These are phyloP conservation scores for Saturnispora besseyi DNA, from an alignment of 805 yeast genomes.

Conservation along the genomic window DNA sequence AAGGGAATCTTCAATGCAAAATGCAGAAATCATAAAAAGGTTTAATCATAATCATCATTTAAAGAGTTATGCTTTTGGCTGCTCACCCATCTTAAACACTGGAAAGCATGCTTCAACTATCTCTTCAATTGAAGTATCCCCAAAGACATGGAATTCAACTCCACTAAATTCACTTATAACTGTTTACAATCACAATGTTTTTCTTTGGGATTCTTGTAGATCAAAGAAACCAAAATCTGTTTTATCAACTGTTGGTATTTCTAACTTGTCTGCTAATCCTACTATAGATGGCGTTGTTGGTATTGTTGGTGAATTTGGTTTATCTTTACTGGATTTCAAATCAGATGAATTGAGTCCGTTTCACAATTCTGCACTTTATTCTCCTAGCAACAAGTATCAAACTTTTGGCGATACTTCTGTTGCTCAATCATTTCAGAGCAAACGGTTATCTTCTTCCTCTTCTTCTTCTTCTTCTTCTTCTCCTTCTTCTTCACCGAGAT, in stretches of 20 bases:
- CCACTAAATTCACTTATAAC: slow-evolving; percentile 45
- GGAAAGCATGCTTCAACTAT: slow-evolving; percentile 21
- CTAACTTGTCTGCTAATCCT: slow-evolving; percentile 41
- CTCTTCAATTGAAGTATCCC: slow-evolving; percentile 30
- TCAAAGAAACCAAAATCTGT: slow-evolving; percentile 51
- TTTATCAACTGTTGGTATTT: slow-evolving; percentile 41
- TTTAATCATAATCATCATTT: slow-evolving; percentile 72
- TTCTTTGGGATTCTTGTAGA: slow-evolving; percentile 65
- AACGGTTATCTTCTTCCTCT: background rate
- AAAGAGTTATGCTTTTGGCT: slow-evolving; percentile 4
- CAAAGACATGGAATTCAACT: slow-evolving; percentile 34
- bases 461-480: background rate
- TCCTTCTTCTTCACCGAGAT: background rate
- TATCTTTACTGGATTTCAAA: slow-evolving; percentile 66
- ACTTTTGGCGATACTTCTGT: background rate
- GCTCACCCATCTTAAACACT: slow-evolving; percentile 9
- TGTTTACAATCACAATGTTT: slow-evolving; percentile 58
- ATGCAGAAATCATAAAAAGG: slow-evolving; percentile 69
- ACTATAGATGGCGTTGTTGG: slow-evolving; percentile 46
- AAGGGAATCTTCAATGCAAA: slow-evolving; percentile 27
- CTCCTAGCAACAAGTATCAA: background rate
- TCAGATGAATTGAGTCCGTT: slow-evolving; percentile 16
- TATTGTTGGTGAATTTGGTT: slow-evolving; percentile 62
- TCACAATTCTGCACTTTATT: background rate
- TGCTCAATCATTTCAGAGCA: background rate